Evolutionary conservation across 1,139 yeast species (phyloP).

Genomic region (Barnettozyma hawaiiensis): DNA sequence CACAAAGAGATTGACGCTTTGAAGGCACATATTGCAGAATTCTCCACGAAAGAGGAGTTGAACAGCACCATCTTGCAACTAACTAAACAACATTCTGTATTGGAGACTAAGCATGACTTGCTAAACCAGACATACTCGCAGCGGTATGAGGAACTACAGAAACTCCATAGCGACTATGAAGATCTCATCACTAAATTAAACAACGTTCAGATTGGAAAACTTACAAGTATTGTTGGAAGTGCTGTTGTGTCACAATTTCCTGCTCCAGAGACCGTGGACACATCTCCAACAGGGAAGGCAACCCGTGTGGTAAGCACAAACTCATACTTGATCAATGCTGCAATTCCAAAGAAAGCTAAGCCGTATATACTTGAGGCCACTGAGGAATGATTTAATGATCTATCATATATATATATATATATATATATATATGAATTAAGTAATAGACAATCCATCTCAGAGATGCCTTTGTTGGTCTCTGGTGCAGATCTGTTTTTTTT

Average conservation of each 20-base stretch:
- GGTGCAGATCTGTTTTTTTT: too few relatives aligned
- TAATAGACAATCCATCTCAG: too few relatives aligned
- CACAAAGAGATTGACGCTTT: conserved; percentile 20
- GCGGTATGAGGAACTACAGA: conserved; percentile 26
- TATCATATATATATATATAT: neutral
- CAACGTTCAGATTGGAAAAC: conserved; percentile 27
- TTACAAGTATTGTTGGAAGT: conserved; percentile 30
- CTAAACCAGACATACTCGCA: conserved; percentile 24
- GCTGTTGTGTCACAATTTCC: conserved; percentile 26
- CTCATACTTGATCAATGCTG: conserved; percentile 18
- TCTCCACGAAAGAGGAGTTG: conserved; percentile 11
- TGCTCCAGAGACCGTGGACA: neutral
- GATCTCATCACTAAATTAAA: conserved; percentile 25
- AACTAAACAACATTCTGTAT: conserved; percentile 18
- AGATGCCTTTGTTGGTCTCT: too few relatives aligned
- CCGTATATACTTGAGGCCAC: conserved; percentile 8
- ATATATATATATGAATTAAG: too few relatives aligned
- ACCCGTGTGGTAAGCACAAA: conserved; percentile 27
- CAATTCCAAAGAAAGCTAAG: conserved; percentile 11
- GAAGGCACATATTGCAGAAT: conserved; percentile 16
- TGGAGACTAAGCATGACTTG: conserved; percentile 22
- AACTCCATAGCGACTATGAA: conserved; percentile 26
- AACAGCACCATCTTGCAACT: conserved; percentile 19
- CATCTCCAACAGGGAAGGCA: conserved; percentile 9
- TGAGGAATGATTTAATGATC: neutral